Percentiles rank a stretch among this genome's conserved stretches.
Conservation (phyloP, 202 grass and related monocot species). For the Elaeis oleifera region DNA sequence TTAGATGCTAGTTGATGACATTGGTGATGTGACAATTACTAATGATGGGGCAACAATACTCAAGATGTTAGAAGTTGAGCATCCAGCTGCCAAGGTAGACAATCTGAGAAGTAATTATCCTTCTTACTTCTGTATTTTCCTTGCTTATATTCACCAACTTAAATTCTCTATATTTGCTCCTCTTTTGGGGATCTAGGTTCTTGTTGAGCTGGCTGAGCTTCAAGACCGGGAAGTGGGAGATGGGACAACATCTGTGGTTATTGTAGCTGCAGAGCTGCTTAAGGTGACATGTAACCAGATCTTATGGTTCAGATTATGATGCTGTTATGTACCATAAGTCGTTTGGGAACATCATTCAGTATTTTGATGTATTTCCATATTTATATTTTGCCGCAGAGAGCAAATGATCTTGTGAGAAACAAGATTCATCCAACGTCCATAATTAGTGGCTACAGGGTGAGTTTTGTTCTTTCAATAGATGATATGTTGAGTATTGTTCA, state of each 20-base stretch:
- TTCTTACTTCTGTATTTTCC: background rate
- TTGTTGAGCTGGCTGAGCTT: constrained; percentile 94
- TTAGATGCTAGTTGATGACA: constrained; percentile 92
- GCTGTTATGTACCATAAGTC: too few relatives aligned
- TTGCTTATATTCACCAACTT: background rate
- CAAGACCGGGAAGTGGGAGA: constrained; percentile 89
- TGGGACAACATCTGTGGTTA: constrained; percentile 80
- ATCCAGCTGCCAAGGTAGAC: constrained; percentile 74
- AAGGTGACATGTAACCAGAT: constrained; percentile 36
- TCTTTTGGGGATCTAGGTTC: constrained; percentile 39
- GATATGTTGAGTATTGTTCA: too few relatives aligned
- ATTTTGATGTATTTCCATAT: constrained; percentile 14
- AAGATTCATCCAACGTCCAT: constrained; percentile 94
- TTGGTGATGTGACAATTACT: constrained; percentile 90
- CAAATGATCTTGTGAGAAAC: constrained; percentile 80
- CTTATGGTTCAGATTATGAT: too few relatives aligned
- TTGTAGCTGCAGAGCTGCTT: constrained; percentile 76
- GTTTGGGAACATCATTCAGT: too few relatives aligned
- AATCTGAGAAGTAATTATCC: background rate
- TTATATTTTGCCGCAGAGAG: constrained; percentile 39
- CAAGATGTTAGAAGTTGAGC: constrained; percentile 91
- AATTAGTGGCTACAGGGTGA: constrained; percentile 84
- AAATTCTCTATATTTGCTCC: constrained; percentile 6
- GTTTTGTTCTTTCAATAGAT: background rate
- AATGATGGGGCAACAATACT: constrained; percentile 96